Evolutionary conservation across 345 rosid species (phyloP), one percentile per base, ranked within the genome.

Genomic region (Eucalyptus curtisii): DNA sequence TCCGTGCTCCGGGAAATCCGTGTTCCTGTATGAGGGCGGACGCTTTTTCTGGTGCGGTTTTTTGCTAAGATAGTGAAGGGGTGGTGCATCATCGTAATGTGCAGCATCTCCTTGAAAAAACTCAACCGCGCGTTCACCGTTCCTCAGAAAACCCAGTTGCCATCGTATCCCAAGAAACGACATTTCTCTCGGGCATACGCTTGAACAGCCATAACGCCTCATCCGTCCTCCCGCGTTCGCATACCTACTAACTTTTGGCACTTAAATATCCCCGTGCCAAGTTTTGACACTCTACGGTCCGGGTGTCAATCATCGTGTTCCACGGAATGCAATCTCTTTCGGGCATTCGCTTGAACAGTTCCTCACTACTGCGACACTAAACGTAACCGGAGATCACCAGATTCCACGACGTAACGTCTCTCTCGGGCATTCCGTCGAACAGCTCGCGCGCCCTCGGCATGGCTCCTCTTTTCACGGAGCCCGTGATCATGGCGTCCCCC

Each of bases 341-440:
- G n/a, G 93, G 93, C 97, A 95, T 96, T 89, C 80, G 71, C 88
- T 96, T 95, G 90, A 96, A 96, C 92, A 96, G 88, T 10, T 45
- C 64, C 89, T 92, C 92, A 64, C 47, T 49, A 20, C 93, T 92
- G 6, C 93, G 71, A n/a, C 94, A 95, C 1, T 93, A 91, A 10
- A 93, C 88, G 50, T 96, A 94, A 19, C 95, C 96, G 5, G 92
- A 93, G 45, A 96, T 92, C 94, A 96, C 93, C 87, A 93, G 53
- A 90, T 96, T 96, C 96, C 96, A 96, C 4, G 97, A 92, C 15
- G 93, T 91, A 25, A 91, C 89, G 86, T 94, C 97, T 88, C 95
- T 90, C 8, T 31, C 16, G 22, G 94, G 95, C 94, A 94, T 94
- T 90, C 90, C 71, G 16, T 93, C 94, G 88, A 93, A 94, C 91